phyloP scores from a whole-genome alignment of 1,139 yeast species.

The Candida dubliniensis region DNA sequence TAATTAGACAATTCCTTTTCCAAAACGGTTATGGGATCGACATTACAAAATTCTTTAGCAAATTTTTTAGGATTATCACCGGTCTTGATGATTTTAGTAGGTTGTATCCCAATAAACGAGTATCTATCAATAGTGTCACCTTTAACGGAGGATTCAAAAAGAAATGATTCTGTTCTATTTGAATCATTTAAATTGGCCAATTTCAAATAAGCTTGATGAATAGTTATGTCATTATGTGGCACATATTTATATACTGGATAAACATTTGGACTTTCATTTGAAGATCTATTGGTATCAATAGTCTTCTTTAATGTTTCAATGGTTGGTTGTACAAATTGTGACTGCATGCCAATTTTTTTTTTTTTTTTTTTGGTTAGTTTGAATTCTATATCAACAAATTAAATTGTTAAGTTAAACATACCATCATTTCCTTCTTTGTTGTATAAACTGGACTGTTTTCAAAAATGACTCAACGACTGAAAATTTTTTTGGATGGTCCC shows the following conservation, averaged over 20 bases:
- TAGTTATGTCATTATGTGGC: conserved; percentile 76
- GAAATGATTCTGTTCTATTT: conserved; percentile 66
- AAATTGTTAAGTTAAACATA: no score
- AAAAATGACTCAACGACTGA: background rate
- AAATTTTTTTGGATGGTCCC: background rate
- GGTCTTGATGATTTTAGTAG: conserved; percentile 77
- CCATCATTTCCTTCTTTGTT: no score
- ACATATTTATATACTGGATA: conserved; percentile 80
- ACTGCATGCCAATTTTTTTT: background rate
- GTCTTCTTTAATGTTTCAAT: conserved; percentile 49
- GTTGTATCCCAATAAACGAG: conserved; percentile 86
- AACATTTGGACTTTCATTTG: conserved; percentile 47
- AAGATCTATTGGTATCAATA: conserved; percentile 37
- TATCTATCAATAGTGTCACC: conserved; percentile 89
- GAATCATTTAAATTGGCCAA: conserved; percentile 68
- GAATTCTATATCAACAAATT: no score
- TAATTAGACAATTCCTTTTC: conserved; percentile 68
- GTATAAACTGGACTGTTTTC: background rate
- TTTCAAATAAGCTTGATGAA: conserved; percentile 86
- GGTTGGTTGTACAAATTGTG: conserved; percentile 57
- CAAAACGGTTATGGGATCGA: conserved; percentile 75
- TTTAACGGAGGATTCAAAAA: conserved; percentile 84
- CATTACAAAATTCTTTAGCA: conserved; percentile 39
- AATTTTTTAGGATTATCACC: conserved; percentile 49
- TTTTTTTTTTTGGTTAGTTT: no score